Conservation (phyloP, 371 early-diverging fungal genomes). For the Syncephalastrum monosporum region DNA sequence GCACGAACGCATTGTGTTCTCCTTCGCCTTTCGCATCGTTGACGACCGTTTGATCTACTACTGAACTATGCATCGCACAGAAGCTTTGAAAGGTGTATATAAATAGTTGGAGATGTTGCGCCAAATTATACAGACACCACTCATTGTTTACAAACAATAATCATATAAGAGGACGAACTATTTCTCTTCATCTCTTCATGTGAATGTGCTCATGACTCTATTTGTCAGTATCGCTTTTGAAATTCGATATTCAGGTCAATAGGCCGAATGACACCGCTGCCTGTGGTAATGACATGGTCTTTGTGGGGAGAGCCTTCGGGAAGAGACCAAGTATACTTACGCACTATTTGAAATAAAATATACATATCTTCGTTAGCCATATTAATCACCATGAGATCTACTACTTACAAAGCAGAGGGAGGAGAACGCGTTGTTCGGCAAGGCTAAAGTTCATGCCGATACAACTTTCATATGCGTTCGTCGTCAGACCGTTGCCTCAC, state of each 20-base stretch:
- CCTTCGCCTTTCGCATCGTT: too few relatives aligned
- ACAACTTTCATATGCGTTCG: not conserved
- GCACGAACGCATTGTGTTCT: too few relatives aligned
- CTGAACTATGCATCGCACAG: too few relatives aligned
- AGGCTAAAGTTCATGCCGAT: constrained; percentile 24
- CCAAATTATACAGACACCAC: too few relatives aligned
- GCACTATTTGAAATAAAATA: constrained; percentile 4
- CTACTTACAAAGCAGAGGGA: constrained; percentile 16
- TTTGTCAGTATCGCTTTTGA: constrained; percentile 1
- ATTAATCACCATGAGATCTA: not conserved
- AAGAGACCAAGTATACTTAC: constrained; percentile 13
- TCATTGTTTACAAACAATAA: too few relatives aligned
- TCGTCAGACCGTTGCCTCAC: too few relatives aligned
- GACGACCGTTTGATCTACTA: too few relatives aligned
- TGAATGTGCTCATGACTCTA: too few relatives aligned
- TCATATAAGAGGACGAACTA: too few relatives aligned
- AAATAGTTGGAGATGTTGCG: too few relatives aligned
- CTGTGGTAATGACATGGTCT: constrained; percentile 5
- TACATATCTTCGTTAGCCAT: not conserved
- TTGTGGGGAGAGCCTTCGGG: constrained; percentile 16
- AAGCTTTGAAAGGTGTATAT: too few relatives aligned
- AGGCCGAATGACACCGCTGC: constrained; percentile 5
- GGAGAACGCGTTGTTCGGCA: constrained; percentile 17
- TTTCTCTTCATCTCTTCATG: too few relatives aligned
- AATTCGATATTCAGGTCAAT: not conserved